Base-by-base conservation (phyloP, 2,329 filamentous ascomycete genomes). In the Phaeosphaeria sp. region DNA sequence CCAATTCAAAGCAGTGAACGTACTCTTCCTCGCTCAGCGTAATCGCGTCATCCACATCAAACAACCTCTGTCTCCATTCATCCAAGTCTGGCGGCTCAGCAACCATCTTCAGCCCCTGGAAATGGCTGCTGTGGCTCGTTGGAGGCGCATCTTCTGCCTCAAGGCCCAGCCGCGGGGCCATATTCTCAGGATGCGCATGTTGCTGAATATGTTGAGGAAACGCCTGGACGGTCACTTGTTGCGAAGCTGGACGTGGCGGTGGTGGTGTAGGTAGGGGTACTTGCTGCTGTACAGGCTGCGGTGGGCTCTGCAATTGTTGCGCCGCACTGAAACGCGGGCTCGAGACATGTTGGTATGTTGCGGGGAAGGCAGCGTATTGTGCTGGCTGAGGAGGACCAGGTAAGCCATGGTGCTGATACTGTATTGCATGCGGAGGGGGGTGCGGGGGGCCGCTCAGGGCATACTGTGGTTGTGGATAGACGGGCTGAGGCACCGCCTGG, bases 11-110 rank as follows among this genome's bases (percentile, higher is more conserved):
- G 18, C 22, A n/a, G 30, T 24, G 17, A 39, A 56, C 83, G 63
- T 83, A 91, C 88, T 93, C 84, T 61, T 92, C 89, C 74, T 92
- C 87, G 27, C 85, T 91, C 65, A 94, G 77, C 13, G 88, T 84
- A 57, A 93, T 89, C 46, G 84, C 85, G 45, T 90, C 87, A 65
- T 92, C 86, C n/a, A 92, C 88, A 69, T 91, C 83, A 74, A 93
- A 94, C 46, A 93, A 79, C 69, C 83, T 88, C 65, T 90, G 82
- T 51, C 91, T 82, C 91, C 91, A 94, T 60, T 81, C 80, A 13
- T 86, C 81, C 49, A 93, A 80, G 64, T 90, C 82, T 2, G 90
- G 89, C 40, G 90, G 90, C 67, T 91, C 80, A 8, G 87, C 75
- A 11, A 91, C 82, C 63, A 89, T 79, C 69, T 82, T 88, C 55